Base-by-base conservation (phyloP, 352 stramenopile species). In the Phytopythium oedochilum region DNA sequence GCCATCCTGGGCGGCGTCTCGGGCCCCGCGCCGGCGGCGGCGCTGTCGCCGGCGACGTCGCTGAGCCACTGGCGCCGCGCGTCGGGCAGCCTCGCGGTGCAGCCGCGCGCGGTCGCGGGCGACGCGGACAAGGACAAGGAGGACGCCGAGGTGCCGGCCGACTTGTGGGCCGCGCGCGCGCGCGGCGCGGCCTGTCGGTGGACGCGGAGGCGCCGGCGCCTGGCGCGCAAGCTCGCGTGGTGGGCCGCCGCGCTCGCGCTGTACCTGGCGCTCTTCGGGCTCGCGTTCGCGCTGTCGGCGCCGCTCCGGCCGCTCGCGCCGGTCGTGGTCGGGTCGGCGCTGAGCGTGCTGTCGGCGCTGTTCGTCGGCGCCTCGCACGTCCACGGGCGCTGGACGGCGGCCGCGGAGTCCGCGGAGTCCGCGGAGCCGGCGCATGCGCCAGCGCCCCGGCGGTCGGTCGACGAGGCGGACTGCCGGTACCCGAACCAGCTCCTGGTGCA, bases 401-500 rank as follows among this genome's bases (percentile, higher is more conserved):
- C 60, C 68, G 25, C 61, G 66, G 48, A 63, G 75, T 48, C 45
- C 3, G 28, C 45, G 6, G n/a, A n/a, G n/a, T n/a, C n/a, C n/a
- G n/a, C n/a, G n/a, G n/a, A n/a, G n/a, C n/a, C n/a, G n/a, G n/a
- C n/a, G n/a, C n/a, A n/a, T n/a, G n/a, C n/a, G n/a, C n/a, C n/a
- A n/a, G n/a, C n/a, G n/a, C n/a, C 18, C 5, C 14, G 9, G 4
- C 45, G 45, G 3, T 26, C 45, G 23, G 28, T 39, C 9, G 45
- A 38, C 31, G 26, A 18, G 26, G 4, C 45, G 0, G 45, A 51
- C 45, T 39, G 45, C 45, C 45, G 45, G 17, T 51, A 53, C 58
- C 80, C 80, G 14, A 90, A 90, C 53, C 75, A 88, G 20, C 63
- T 88, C 22, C 60, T 90, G 26, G 75, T 83, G 22, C 84, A 76